A percentile compares a stretch with the other conserved stretches of the same genome.
Conservation (phyloP, 2,329 filamentous ascomycete genomes). For the Ceratocystis papillata region DNA sequence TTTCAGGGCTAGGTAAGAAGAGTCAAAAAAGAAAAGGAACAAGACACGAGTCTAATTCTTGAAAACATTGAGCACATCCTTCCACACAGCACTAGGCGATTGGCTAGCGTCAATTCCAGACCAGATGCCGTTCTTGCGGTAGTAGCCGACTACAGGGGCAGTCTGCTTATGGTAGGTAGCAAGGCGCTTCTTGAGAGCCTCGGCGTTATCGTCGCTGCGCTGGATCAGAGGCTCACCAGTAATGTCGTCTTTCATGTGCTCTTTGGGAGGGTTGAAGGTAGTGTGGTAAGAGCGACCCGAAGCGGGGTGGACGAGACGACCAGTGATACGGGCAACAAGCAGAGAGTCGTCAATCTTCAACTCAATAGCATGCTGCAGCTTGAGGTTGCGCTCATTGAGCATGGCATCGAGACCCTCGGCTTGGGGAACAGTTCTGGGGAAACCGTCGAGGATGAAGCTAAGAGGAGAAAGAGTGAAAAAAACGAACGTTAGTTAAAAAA, state of each 20-base stretch:
- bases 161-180: constrained; percentile 92
- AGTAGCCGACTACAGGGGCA: constrained; percentile 83
- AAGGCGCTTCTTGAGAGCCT: constrained; percentile 88
- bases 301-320: constrained; percentile 87
- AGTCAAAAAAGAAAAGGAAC: constrained; percentile 14
- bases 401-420: constrained; percentile 90
- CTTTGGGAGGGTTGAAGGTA: constrained; percentile 96
- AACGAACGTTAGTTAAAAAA: background rate
- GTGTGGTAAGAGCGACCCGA: constrained; percentile 96
- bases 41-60: constrained; percentile 32
- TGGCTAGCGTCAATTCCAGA: constrained; percentile 89
- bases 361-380: constrained; percentile 88
- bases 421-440: constrained; percentile 92
- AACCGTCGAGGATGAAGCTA: constrained; percentile 97
- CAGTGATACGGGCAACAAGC: constrained; percentile 90
- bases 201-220: constrained; percentile 93
- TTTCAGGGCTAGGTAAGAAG: constrained; percentile 10
- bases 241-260: constrained; percentile 86
- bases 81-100: constrained; percentile 92
- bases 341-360: constrained; percentile 93
- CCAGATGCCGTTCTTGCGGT: constrained; percentile 97
- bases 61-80: constrained; percentile 77
- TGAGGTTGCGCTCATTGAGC: constrained; percentile 66
- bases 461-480: background rate
- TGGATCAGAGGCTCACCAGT: constrained; percentile 95